phyloP scores from a whole-genome alignment of 2,329 filamentous ascomycete species.

The Fusarium albosuccineum region DNA sequence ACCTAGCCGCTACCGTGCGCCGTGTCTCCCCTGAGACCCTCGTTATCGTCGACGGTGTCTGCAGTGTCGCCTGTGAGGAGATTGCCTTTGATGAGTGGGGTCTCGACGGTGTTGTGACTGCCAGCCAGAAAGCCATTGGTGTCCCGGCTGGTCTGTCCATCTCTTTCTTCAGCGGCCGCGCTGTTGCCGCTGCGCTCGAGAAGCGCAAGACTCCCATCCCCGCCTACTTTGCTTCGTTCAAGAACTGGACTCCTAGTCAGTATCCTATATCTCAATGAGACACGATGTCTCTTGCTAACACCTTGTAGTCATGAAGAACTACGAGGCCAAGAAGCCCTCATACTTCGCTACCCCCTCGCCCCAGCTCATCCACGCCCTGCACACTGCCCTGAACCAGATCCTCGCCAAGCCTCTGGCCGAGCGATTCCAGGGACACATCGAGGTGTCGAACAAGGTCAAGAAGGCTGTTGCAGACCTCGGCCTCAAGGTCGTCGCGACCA shows the following conservation, averaged over 20 bases:
- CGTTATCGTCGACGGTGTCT: slow-evolving; percentile 94
- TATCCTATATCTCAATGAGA: slow-evolving; percentile 18
- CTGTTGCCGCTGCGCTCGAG: slow-evolving; percentile 80
- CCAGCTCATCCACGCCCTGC: slow-evolving; percentile 91
- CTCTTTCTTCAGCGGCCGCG: slow-evolving; percentile 90
- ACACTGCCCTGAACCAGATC: slow-evolving; percentile 90
- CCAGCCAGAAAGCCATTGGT: slow-evolving; percentile 96
- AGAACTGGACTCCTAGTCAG: slow-evolving; percentile 94
- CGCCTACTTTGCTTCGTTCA: slow-evolving; percentile 95
- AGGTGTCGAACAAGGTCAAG: slow-evolving; percentile 88
- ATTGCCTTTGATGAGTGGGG: slow-evolving; percentile 97
- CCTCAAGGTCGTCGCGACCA: slow-evolving; percentile 85
- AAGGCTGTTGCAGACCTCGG: slow-evolving; percentile 83
- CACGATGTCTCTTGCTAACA: slow-evolving; percentile 28
- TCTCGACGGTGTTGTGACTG: slow-evolving; percentile 92
- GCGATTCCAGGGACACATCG: slow-evolving; percentile 85
- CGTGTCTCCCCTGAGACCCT: slow-evolving; percentile 91
- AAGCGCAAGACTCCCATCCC: slow-evolving; percentile 83
- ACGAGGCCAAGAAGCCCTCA: slow-evolving; percentile 96
- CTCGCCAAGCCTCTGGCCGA: slow-evolving; percentile 83
- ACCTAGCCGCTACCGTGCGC: slow-evolving; percentile 84
- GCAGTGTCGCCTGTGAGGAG: slow-evolving; percentile 96
- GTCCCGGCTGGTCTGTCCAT: slow-evolving; percentile 95
- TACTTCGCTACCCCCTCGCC: slow-evolving; percentile 98
- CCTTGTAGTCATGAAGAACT: slow-evolving; percentile 90